Percentiles rank a stretch among this genome's conserved stretches.
These are phyloP conservation scores for Atkinsonella texensis DNA, from an alignment of 2,329 filamentous ascomycete genomes.

Conservation along the genomic window DNA sequence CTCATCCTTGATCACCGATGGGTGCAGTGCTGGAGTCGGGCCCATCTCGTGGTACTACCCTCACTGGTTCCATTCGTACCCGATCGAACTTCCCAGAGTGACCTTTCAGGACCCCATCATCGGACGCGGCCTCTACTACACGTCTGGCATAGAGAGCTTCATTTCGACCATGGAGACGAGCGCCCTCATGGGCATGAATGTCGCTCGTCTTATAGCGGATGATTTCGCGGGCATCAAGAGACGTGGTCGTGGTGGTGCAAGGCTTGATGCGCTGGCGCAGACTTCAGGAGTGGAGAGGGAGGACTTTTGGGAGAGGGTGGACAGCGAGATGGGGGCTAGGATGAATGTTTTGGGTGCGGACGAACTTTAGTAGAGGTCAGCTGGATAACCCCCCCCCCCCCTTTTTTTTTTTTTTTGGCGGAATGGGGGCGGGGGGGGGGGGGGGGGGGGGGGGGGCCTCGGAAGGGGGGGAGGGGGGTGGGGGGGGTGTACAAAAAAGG, in stretches of 20 bases:
- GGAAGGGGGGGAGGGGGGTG: too few species aligned
- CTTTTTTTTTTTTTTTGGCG: not conserved
- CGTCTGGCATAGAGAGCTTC: slow-evolving; percentile 75
- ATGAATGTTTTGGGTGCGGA: slow-evolving; percentile 6
- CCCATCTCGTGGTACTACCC: slow-evolving; percentile 66
- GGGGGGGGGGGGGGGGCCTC: too few species aligned
- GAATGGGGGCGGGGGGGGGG: too few species aligned
- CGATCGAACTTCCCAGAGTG: slow-evolving; percentile 68
- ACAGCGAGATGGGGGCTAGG: slow-evolving; percentile 9
- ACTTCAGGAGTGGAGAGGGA: not conserved
- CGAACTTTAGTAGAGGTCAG: slow-evolving; percentile 9
- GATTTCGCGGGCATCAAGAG: slow-evolving; percentile 27
- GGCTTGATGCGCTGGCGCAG: not conserved
- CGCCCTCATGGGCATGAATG: slow-evolving; percentile 79
- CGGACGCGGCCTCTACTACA: slow-evolving; percentile 56
- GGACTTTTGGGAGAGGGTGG: slow-evolving; percentile 11
- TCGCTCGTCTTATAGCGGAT: slow-evolving; percentile 59
- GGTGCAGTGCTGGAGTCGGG: slow-evolving; percentile 23
- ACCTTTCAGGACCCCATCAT: slow-evolving; percentile 76
- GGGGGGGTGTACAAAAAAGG: too few species aligned
- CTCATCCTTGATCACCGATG: slow-evolving; percentile 23
- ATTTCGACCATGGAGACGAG: slow-evolving; percentile 98
- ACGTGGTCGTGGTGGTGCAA: not conserved
- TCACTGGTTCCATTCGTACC: slow-evolving; percentile 74
- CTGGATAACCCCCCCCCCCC: not conserved